Percentiles rank a stretch among this genome's conserved stretches.
These are phyloP conservation scores for Knufia petricola DNA, from an alignment of 2,329 filamentous ascomycete species.

Conservation along the genomic window DNA sequence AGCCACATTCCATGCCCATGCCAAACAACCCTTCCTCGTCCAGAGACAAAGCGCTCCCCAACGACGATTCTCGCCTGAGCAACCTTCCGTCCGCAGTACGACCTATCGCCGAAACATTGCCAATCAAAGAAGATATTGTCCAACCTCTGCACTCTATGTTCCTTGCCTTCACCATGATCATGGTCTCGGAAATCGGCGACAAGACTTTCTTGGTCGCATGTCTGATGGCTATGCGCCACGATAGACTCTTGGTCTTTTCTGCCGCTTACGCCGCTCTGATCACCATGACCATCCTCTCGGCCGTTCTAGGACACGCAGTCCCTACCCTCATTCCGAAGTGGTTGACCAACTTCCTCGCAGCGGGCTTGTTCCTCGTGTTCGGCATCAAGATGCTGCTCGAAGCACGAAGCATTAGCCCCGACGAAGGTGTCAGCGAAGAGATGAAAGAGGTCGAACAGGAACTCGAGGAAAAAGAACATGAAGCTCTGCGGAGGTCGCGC, in stretches of 20 bases:
- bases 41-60: conserved; percentile 52
- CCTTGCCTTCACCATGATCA: conserved; percentile 91
- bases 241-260: conserved; percentile 83
- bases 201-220: conserved; percentile 97
- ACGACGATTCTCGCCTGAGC: conserved; percentile 18
- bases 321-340: conserved; percentile 81
- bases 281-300: conserved; percentile 90
- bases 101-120: conserved; percentile 18
- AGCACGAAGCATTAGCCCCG: conserved; percentile 75
- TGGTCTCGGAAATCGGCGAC: conserved; percentile 93
- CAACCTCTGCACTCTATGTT: conserved; percentile 79
- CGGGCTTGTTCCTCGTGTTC: conserved; percentile 79
- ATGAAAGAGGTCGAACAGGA: conserved; percentile 97
- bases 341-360: conserved; percentile 81
- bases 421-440: conserved; percentile 89
- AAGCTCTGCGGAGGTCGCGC: conserved; percentile 37
- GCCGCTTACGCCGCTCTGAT: conserved; percentile 87
- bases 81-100: conserved; percentile 27
- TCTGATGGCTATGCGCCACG: conserved; percentile 98
- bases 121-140: conserved; percentile 42
- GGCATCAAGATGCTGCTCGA: conserved; percentile 75
- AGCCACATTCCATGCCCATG: conserved; percentile 63
- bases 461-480: conserved; percentile 82
- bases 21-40: conserved; percentile 56
- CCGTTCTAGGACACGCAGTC: conserved; percentile 82